These are phyloP conservation scores for Toxicodendron radicans DNA, from an alignment of 345 rosid species.

Conservation along the genomic window DNA sequence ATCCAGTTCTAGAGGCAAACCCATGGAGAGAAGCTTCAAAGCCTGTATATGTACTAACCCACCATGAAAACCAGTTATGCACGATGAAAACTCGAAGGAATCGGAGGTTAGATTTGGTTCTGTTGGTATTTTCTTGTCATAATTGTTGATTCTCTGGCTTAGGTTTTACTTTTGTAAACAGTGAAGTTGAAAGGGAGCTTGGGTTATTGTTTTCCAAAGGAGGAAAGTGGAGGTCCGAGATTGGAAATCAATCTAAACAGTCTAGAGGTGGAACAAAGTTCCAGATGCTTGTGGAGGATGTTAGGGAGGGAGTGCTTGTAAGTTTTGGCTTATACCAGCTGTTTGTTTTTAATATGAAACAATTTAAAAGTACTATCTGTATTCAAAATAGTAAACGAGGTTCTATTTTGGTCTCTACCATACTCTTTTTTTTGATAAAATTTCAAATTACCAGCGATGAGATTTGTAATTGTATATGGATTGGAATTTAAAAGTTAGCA, in stretches of 20 bases:
- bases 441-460: not conserved
- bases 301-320: constrained; percentile 90
- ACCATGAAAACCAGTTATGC: constrained; percentile 75
- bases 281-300: constrained; percentile 93
- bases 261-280: constrained; percentile 66
- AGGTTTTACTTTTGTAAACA: constrained; percentile 30
- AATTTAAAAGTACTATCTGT: not conserved
- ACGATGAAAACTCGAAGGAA: constrained; percentile 93
- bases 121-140: constrained; percentile 9
- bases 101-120: constrained; percentile 54
- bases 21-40: constrained; percentile 93
- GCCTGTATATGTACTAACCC: constrained; percentile 85
- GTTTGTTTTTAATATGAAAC: not conserved
- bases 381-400: not conserved
- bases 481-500: too few species aligned
- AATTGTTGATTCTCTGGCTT: constrained; percentile 12
- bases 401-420: not conserved
- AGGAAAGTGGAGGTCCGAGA: constrained; percentile 49
- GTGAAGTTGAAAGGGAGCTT: constrained; percentile 93
- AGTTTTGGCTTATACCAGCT: constrained; percentile 20
- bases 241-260: constrained; percentile 55
- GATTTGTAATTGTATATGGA: too few species aligned
- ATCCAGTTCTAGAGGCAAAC: constrained; percentile 83
- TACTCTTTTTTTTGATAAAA: not conserved
- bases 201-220: constrained; percentile 76